Evolutionary conservation across 2,329 filamentous ascomycete species (phyloP).

Genomic region (Didymosphaeria variabile): DNA sequence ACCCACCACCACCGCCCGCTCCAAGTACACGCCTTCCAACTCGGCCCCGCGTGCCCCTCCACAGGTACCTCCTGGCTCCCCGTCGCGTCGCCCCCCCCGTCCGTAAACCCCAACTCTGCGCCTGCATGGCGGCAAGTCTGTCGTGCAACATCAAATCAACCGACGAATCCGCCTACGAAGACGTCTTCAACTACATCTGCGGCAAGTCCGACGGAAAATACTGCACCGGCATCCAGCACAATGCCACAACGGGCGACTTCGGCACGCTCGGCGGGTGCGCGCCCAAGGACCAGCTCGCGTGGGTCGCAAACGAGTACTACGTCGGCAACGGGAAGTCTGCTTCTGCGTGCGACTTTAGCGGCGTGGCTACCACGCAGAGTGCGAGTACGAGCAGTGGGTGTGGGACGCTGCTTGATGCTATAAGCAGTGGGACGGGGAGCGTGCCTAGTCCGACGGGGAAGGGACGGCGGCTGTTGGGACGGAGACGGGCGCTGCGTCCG

Average conservation of each 20-base stretch:
- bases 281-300: slow-evolving; percentile 74
- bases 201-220: slow-evolving; percentile 58
- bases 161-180: slow-evolving; percentile 66
- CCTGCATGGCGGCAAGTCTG: slow-evolving; percentile 81
- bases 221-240: slow-evolving; percentile 73
- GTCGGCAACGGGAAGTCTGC: slow-evolving; percentile 58
- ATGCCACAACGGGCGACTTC: slow-evolving; percentile 73
- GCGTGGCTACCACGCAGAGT: slow-evolving; percentile 67
- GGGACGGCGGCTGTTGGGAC: slow-evolving; percentile 30
- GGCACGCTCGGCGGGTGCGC: slow-evolving; percentile 81
- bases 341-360: slow-evolving; percentile 75
- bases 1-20: slow-evolving; percentile 71
- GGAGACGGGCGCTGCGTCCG: slow-evolving; percentile 18
- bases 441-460: slow-evolving; percentile 52
- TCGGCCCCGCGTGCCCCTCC: slow-evolving; percentile 75
- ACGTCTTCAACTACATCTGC: slow-evolving; percentile 79
- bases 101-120: slow-evolving; percentile 80
- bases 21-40: slow-evolving; percentile 76
- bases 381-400: slow-evolving; percentile 62
- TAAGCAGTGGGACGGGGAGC: slow-evolving; percentile 65
- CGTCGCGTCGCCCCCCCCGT: slow-evolving; percentile 72
- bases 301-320: slow-evolving; percentile 75
- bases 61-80: slow-evolving; percentile 73
- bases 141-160: slow-evolving; percentile 73
- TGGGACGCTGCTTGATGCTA: slow-evolving; percentile 65